These are phyloP conservation scores for Elsinoe necatrix DNA, from an alignment of 2,329 filamentous ascomycete species.

Conservation along the genomic window DNA sequence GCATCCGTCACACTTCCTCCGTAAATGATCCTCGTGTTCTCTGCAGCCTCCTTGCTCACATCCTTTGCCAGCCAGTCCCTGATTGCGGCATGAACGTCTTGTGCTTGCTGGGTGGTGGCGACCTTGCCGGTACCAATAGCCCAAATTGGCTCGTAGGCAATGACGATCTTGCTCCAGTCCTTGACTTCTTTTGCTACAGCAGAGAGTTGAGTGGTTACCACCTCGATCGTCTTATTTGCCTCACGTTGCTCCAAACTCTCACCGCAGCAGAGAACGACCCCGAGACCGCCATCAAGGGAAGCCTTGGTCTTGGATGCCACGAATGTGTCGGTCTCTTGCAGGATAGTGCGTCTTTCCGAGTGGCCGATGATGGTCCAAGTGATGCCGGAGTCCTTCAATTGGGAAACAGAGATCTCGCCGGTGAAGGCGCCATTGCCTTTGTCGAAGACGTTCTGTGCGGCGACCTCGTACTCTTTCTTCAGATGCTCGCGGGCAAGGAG, in stretches of 20 bases:
- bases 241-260: constrained; percentile 20
- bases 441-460: constrained; percentile 95
- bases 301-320: constrained; percentile 92
- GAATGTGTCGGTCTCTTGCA: constrained; percentile 74
- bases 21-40: constrained; percentile 89
- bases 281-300: constrained; percentile 75
- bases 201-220: constrained; percentile 76
- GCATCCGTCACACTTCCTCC: constrained; percentile 95
- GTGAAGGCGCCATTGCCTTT: constrained; percentile 62
- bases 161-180: constrained; percentile 90
- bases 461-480: constrained; percentile 68
- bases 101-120: constrained; percentile 78
- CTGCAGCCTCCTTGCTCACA: constrained; percentile 68
- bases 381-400: constrained; percentile 82
- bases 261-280: constrained; percentile 80
- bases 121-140: constrained; percentile 87
- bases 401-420: constrained; percentile 85
- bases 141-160: constrained; percentile 99
- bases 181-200: constrained; percentile 69
- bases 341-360: constrained; percentile 85
- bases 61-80: constrained; percentile 72
- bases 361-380: constrained; percentile 89
- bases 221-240: constrained; percentile 63
- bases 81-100: constrained; percentile 89
- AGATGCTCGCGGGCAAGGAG: constrained; percentile 73